Base-by-base conservation (phyloP, 805 yeast genomes). In the Metschnikowia proteae region DNA sequence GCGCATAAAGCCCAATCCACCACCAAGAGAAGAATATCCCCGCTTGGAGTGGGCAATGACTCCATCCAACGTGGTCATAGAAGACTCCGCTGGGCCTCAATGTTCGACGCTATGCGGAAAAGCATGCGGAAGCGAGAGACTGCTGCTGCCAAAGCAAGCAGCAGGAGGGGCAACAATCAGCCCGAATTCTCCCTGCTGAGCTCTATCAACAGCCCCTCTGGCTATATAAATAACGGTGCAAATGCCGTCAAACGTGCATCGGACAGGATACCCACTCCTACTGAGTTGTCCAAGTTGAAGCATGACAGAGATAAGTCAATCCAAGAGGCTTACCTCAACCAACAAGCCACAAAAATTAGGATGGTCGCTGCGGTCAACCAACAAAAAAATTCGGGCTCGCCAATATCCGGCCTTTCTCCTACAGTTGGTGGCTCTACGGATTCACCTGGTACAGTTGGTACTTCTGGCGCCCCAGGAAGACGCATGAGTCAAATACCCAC, bases 81-180 rank as follows among this genome's bases (percentile, higher is more conserved):
- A 50, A 75, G 96, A 46, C 73, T 92, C 50, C 79, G 98, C 55
- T 94, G 97, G 97, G 96, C 96, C 0, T 86, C 96, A 47, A 86
- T 94, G 88, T 88, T 94, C 71, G 99, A 94, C 63, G 97, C 96
- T 1, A 84, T 94, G 70, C 76, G 97, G 50, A 90, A 90, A 67
- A 75, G 86, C 56, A 88, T 91, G 84, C 82, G 88, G 57, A 91
- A 91, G 63, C 76, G 98, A 39, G 99, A 94, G 64, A 81, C 76
- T 57, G 80, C 82, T 3, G 54, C 60, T 7, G 68, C 75, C 3
- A 70, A 70, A 51, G 53, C 65, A 45, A 56, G 55, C 33, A 61
- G 62, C 41, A 53, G 64, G 38, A 51, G 62, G 23, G 36, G 41
- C 35, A 51, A 56, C 23, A 45, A 43, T 25, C 50, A 43, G 35